A percentile compares a stretch with the other conserved stretches of the same genome.
phyloP scores from a whole-genome alignment of 805 yeast species.

The Ogataea allantospora region DNA sequence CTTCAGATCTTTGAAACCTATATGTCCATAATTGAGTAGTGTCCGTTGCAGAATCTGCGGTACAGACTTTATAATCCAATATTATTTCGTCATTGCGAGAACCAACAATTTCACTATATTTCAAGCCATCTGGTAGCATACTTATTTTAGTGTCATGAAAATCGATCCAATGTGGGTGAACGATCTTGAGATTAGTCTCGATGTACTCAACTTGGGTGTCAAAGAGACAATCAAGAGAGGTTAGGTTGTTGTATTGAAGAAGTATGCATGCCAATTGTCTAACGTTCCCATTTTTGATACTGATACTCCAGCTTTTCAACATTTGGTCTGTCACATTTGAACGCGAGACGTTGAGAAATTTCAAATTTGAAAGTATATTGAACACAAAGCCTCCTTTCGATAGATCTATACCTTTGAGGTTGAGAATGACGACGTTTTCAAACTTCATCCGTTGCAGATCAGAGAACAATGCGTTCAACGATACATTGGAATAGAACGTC shows the following conservation, averaged over 20 bases:
- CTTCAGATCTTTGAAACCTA: constrained; percentile 4
- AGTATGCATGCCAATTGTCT: constrained; percentile 18
- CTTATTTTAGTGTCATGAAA: not conserved
- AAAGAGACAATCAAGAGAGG: constrained; percentile 7
- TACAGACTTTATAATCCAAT: constrained; percentile 13
- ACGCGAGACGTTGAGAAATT: constrained; percentile 23
- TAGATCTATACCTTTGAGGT: constrained; percentile 16
- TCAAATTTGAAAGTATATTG: constrained; percentile 13
- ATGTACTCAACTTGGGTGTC: constrained; percentile 4
- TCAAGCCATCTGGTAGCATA: constrained; percentile 6
- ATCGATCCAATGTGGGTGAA: constrained; percentile 1
- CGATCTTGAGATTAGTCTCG: constrained; percentile 1
- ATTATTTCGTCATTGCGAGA: constrained; percentile 1
- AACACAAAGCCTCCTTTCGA: constrained; percentile 6
- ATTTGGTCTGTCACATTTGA: constrained; percentile 20
- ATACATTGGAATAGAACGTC: constrained; percentile 30
- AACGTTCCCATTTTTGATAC: constrained; percentile 28
- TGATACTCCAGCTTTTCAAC: constrained; percentile 27
- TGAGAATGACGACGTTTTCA: constrained; percentile 19
- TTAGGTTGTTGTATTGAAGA: constrained; percentile 14
- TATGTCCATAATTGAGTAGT: constrained; percentile 9
- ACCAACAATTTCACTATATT: not conserved
- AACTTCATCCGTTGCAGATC: constrained; percentile 13
- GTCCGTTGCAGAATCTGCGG: not conserved
- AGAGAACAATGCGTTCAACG: constrained; percentile 13